phyloP scores from a whole-genome alignment of 305 asterid genomes.

The Fraxinus platypoda region DNA sequence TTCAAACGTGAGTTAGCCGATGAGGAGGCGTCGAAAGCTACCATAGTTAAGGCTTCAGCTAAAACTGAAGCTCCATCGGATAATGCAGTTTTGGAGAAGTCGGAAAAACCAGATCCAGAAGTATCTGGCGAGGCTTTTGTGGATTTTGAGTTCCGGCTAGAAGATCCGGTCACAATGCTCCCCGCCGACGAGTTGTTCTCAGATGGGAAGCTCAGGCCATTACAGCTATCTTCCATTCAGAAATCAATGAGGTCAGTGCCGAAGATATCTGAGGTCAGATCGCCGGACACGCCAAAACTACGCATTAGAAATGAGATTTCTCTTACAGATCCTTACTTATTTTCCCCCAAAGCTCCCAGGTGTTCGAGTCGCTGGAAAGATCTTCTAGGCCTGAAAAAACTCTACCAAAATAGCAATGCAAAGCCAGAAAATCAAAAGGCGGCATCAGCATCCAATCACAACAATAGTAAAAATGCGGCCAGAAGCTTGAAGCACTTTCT shows the following conservation, averaged over 20 bases:
- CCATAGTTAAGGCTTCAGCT: conserved; percentile 26
- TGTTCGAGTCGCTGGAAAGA: conserved; percentile 93
- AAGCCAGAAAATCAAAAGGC: conserved; percentile 51
- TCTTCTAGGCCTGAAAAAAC: conserved; percentile 73
- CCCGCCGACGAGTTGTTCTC: conserved; percentile 93
- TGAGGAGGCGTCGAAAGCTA: conserved; percentile 34
- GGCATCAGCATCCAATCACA: conserved; percentile 29
- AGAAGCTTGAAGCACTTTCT: conserved; percentile 59
- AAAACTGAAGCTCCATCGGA: conserved; percentile 18
- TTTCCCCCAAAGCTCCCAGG: conserved; percentile 90
- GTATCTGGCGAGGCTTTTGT: conserved; percentile 38
- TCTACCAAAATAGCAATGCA: conserved; percentile 46
- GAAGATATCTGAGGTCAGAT: conserved; percentile 30
- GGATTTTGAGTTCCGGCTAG: conserved; percentile 87
- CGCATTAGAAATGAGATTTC: conserved; percentile 56
- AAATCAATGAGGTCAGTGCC: conserved; percentile 31
- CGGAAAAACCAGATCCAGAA: conserved; percentile 58
- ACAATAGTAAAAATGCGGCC: conserved; percentile 35
- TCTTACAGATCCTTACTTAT: conserved; percentile 58
- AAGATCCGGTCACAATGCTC: conserved; percentile 75
- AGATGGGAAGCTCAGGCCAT: conserved; percentile 77
- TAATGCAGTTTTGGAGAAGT: conserved; percentile 23
- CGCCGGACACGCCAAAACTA: conserved; percentile 43
- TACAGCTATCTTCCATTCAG: conserved; percentile 54
- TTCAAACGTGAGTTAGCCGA: conserved; percentile 55